Conservation (phyloP, 1,139 yeast species). For the Barnettozyma hawaiiensis region DNA sequence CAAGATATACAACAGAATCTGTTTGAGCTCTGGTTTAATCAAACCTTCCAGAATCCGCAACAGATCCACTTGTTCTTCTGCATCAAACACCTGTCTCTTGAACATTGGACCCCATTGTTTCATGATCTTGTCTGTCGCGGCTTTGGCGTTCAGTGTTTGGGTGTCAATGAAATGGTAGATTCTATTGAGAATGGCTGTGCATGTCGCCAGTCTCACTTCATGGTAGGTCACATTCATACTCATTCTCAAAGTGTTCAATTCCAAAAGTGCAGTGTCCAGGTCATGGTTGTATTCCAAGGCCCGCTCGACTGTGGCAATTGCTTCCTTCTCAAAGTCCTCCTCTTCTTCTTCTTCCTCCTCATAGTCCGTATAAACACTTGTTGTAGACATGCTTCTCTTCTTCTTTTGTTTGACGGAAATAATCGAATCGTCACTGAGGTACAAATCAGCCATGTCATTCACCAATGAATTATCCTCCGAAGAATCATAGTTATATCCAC, state of each 20-base stretch:
- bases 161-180: constrained; percentile 69
- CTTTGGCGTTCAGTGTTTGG: constrained; percentile 66
- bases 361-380: constrained; percentile 37
- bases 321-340: constrained; percentile 83
- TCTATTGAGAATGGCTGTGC: constrained; percentile 63
- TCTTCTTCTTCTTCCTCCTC: constrained; percentile 87
- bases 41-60: constrained; percentile 51
- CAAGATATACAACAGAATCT: constrained; percentile 51
- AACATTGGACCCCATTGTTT: constrained; percentile 76
- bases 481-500: constrained; percentile 53
- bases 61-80: constrained; percentile 71
- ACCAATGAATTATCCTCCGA: constrained; percentile 33
- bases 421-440: constrained; percentile 77
- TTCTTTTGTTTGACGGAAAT: constrained; percentile 47
- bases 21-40: constrained; percentile 27
- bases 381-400: constrained; percentile 41
- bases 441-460: constrained; percentile 57
- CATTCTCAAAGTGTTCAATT: constrained; percentile 92
- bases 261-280: constrained; percentile 86
- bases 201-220: constrained; percentile 82
- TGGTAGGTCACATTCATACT: constrained; percentile 93
- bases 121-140: constrained; percentile 72
- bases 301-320: constrained; percentile 87
- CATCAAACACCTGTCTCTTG: constrained; percentile 75
- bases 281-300: constrained; percentile 91